Percentiles rank a stretch among this genome's conserved stretches.
phyloP scores from a whole-genome alignment of 164 flowering plant species.

The Cinnamomum micranthum region DNA sequence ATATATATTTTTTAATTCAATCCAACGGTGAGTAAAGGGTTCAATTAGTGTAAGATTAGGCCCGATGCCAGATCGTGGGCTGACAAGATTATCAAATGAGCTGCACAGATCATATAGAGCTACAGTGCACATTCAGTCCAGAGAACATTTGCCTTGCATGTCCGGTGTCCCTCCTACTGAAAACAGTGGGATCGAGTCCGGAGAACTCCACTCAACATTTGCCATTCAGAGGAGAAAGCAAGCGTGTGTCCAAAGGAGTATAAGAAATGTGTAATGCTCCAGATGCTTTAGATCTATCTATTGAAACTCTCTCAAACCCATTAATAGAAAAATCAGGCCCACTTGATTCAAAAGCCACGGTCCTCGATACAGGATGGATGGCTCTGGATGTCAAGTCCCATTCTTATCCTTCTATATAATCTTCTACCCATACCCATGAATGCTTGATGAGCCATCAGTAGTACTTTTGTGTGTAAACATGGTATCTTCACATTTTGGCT shows the following conservation, averaged over 20 bases:
- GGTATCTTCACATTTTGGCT: constrained; percentile 23
- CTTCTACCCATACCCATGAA: constrained; percentile 21
- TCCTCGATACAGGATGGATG: constrained; percentile 45
- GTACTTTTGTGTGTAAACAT: constrained; percentile 14
- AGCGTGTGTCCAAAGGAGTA: constrained; percentile 37
- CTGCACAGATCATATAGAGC: no score
- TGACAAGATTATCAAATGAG: no score
- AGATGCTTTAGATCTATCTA: constrained; percentile 16
- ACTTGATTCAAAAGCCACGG: constrained; percentile 61
- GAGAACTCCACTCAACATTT: not conserved
- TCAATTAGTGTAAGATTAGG: no score
- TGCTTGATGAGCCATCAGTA: constrained; percentile 24
- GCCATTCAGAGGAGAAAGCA: constrained; percentile 61
- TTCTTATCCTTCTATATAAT: constrained; percentile 25
- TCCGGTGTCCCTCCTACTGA: no score
- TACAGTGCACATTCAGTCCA: no score
- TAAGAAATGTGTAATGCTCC: constrained; percentile 8
- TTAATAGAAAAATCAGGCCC: constrained; percentile 20
- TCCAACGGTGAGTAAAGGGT: no score
- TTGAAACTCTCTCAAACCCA: constrained; percentile 18
- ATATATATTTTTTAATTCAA: no score
- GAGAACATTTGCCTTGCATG: no score
- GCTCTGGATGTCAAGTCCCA: constrained; percentile 30
- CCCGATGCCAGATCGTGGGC: no score
- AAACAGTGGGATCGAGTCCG: no score